Conservation (phyloP, 257 asterid species). For the Nemophila menziesii region DNA sequence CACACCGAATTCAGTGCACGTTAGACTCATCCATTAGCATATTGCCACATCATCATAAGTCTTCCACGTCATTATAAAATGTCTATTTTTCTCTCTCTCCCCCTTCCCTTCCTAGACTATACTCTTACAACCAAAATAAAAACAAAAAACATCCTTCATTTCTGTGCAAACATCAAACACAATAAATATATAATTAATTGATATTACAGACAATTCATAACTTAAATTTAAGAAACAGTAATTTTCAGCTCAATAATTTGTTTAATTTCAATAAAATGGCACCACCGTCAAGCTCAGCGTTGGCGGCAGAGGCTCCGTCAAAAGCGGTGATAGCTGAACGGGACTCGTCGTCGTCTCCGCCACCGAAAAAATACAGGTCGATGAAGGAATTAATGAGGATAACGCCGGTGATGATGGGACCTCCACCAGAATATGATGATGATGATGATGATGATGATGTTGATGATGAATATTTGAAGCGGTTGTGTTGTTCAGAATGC, state of each 20-base stretch:
- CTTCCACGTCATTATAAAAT: neutral
- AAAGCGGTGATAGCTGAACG: conserved; percentile 10
- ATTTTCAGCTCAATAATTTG: neutral
- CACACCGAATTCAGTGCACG: neutral
- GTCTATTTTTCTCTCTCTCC: neutral
- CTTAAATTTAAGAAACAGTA: neutral
- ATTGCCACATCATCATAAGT: neutral
- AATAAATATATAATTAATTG: neutral
- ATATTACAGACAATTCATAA: neutral
- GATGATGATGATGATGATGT: conserved; percentile 9
- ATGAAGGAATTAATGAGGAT: conserved; percentile 36
- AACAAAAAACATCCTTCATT: neutral
- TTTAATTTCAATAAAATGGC: conserved; percentile 7
- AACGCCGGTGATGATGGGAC: conserved; percentile 28
- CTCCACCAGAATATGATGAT: conserved; percentile 7
- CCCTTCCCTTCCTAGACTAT: neutral
- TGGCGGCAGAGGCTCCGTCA: conserved; percentile 24
- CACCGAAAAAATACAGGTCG: conserved; percentile 30
- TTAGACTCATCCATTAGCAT: neutral
- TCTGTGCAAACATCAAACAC: neutral
- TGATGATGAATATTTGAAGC: conserved; percentile 18
- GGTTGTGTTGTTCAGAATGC: conserved; percentile 54
- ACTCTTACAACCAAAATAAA: neutral
- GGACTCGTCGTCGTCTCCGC: conserved; percentile 11
- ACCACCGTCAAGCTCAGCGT: conserved; percentile 12